Percentiles rank a stretch among this genome's conserved stretches.
These are phyloP conservation scores for Hypoxylon rickii DNA, from an alignment of 495 filamentous ascomycete species.

Conservation along the genomic window DNA sequence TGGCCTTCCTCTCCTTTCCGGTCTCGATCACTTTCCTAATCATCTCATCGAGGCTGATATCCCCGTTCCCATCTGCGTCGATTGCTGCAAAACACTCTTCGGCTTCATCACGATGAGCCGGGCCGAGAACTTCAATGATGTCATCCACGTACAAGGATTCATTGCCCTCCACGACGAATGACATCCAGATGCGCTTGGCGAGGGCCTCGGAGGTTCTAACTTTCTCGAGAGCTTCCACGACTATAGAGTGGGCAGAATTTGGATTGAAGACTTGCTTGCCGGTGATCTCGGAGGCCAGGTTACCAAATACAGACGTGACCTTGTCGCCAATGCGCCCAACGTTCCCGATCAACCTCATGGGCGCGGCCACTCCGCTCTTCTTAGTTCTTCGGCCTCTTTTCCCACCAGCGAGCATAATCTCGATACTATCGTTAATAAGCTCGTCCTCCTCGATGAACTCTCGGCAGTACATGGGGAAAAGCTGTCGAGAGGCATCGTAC, in stretches of 20 bases:
- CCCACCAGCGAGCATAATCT: conserved; percentile 50
- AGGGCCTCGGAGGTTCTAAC: conserved; percentile 81
- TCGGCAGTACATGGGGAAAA: conserved; percentile 89
- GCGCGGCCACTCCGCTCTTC: conserved; percentile 66
- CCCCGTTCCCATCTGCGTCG: conserved; percentile 88
- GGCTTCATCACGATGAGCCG: conserved; percentile 69
- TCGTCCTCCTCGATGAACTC: conserved; percentile 93
- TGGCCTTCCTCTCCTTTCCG: conserved; percentile 79
- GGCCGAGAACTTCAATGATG: conserved; percentile 83
- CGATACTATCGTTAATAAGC: conserved; percentile 81
- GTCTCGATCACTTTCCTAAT: conserved; percentile 82
- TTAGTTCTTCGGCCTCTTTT: conserved; percentile 46
- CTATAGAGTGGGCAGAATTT: conserved; percentile 82
- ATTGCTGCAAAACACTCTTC: conserved; percentile 79
- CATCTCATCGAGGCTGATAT: conserved; percentile 95
- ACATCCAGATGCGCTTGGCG: conserved; percentile 95
- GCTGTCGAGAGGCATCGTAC: conserved; percentile 82
- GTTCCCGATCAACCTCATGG: conserved; percentile 76
- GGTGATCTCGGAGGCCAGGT: conserved; percentile 89
- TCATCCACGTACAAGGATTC: conserved; percentile 81
- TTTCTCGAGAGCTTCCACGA: conserved; percentile 86
- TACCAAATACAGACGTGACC: conserved; percentile 88
- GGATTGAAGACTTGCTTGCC: conserved; percentile 95
- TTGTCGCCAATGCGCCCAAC: conserved; percentile 87
- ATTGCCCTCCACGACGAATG: conserved; percentile 88